Conservation (phyloP, 2,329 filamentous ascomycete genomes). For the Sclerotinia minor region DNA sequence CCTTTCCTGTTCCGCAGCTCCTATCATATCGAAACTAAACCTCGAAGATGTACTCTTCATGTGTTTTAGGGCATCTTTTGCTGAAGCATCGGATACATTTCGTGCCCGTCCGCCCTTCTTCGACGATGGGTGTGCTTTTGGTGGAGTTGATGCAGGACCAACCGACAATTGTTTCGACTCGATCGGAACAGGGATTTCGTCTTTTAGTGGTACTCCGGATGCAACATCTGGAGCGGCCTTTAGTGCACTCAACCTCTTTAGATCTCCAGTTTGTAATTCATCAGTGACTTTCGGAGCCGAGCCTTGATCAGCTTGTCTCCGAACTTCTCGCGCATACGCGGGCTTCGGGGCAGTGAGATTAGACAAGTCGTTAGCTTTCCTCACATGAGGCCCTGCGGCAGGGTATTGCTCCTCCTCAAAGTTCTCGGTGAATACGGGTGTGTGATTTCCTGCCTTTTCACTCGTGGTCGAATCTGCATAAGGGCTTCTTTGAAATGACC, state of each 20-base stretch:
- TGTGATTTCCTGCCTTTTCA: conserved; percentile 47
- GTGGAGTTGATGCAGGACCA: conserved; percentile 34
- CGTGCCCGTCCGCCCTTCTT: conserved; percentile 46
- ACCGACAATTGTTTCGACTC: conserved; percentile 36
- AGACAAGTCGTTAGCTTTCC: conserved; percentile 40
- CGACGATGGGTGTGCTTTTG: conserved; percentile 31
- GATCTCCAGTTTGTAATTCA: conserved; percentile 29
- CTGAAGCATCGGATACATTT: conserved; percentile 53
- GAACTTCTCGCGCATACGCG: conserved; percentile 37
- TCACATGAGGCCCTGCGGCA: conserved; percentile 41
- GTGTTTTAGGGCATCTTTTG: conserved; percentile 53
- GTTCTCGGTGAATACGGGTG: conserved; percentile 56
- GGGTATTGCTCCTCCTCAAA: conserved; percentile 51
- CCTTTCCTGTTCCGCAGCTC: conserved; percentile 66
- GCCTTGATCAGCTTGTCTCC: conserved; percentile 31
- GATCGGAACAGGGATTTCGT: conserved; percentile 24
- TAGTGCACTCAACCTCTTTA: conserved; percentile 26
- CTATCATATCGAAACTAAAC: conserved; percentile 80
- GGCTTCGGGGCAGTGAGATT: conserved; percentile 40
- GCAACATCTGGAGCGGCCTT: conserved; percentile 33
- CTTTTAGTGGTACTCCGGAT: conserved; percentile 36
- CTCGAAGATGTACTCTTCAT: conserved; percentile 77
- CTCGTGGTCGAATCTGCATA: conserved; percentile 15
- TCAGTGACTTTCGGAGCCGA: conserved; percentile 30
- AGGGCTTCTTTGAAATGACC: conserved; percentile 34